Evolutionary conservation across 2,329 filamentous ascomycete species (phyloP), one percentile per base, ranked within the genome.

Genomic region (Albifimbria verrucaria): DNA sequence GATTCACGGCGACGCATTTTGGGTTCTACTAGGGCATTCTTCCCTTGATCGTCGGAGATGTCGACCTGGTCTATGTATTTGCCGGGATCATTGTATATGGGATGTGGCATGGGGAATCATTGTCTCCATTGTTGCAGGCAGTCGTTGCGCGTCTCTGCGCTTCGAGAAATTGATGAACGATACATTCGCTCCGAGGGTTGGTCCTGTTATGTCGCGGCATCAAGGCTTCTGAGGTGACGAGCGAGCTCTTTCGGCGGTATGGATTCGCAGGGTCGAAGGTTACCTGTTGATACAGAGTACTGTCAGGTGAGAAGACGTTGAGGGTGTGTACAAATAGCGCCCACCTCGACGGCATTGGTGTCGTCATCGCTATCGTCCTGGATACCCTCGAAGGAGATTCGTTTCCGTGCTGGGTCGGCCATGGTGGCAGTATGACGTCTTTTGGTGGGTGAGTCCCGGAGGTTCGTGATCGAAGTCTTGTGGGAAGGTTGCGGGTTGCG

Each of bases 131-230:
- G 36, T 55, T 65, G 55, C 57, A 67, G 41, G 58, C 56, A 25
- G 56, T 59, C 52, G 65, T 65, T 50, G 58, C 67, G 18, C 65
- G 69, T 51, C 75, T 74, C 62, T 87, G 82, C 46, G 70, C 77
- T 50, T 87, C 83, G 55, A 88, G 75, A 49, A 87, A 77, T 52
- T 86, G 80, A 64, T 88, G 85, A 26, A 88, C 85, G 36, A 87
- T 76, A 59, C 85, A 88, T 62, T 85, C 81, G 12, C 80, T 79
- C 32, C 68, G 66, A n/a, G 59, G 68, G 61, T 42, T 66, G 61
- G 49, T 57, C 6, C 43, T 56, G 24, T 54, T 58, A 47, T 55
- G 61, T 32, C 72, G 58, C 5, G 74, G 73, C 7, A 63, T 57
- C 17, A 69, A 61, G 3, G 72, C 62, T 25, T 86, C 82, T 48